Conservation (phyloP, 805 yeast genomes). For the Cyberlindnera lachancei region DNA sequence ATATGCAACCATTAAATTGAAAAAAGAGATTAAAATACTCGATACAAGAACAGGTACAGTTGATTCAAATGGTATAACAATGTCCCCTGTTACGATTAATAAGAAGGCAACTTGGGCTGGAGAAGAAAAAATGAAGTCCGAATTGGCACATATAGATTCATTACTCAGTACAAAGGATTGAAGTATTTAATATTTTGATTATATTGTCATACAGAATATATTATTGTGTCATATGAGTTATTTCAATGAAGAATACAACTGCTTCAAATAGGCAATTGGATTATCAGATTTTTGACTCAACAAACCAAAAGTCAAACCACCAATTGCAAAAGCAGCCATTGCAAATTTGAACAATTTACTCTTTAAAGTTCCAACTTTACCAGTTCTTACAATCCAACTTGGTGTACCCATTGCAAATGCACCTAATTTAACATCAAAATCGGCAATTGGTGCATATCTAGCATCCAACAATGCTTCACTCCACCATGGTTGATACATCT, state of each 20-base stretch:
- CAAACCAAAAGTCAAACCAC: conserved; percentile 14
- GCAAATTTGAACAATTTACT: conserved; percentile 11
- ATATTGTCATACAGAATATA: too few species aligned
- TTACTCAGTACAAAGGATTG: conserved; percentile 8
- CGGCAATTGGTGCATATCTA: conserved; percentile 59
- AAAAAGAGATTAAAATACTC: conserved; percentile 59
- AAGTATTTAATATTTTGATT: too few species aligned
- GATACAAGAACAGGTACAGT: conserved; percentile 51
- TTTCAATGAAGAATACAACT: too few species aligned
- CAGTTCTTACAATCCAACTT: conserved; percentile 31
- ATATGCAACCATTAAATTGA: conserved; percentile 46
- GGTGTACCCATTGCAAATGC: conserved; percentile 23
- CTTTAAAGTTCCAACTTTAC: conserved; percentile 21
- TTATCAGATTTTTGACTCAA: too few species aligned
- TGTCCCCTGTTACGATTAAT: conserved; percentile 61
- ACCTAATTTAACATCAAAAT: conserved; percentile 25
- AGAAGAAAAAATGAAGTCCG: conserved; percentile 43
- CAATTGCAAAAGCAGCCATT: conserved; percentile 4
- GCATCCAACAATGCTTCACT: conserved; percentile 48
- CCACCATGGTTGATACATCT: conserved; percentile 58
- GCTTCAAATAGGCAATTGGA: too few species aligned
- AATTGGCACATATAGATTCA: conserved; percentile 30
- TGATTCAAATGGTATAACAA: conserved; percentile 38
- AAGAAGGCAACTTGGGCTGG: conserved; percentile 69
- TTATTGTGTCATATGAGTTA: too few species aligned